Base-by-base conservation (phyloP, 805 yeast genomes). In the Suhomyces emberorum region DNA sequence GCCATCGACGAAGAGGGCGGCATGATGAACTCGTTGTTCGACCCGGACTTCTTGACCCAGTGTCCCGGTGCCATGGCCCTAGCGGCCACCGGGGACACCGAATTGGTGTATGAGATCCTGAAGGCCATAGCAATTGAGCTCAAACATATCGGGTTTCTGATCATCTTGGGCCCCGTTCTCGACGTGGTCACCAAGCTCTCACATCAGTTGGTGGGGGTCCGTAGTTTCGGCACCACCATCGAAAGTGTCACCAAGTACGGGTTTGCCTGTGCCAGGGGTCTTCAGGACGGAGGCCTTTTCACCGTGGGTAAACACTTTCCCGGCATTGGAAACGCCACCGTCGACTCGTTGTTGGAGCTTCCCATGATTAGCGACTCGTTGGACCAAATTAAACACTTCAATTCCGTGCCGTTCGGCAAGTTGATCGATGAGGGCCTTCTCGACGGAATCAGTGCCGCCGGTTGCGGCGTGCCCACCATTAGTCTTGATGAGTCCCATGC, bases 51-150 rank as follows among this genome's bases (percentile, higher is more conserved):
- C 39, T 52, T 78, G 15, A 70, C 78, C 7, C 83, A 77, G 51
- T 77, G 73, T 47, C 84, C 84, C 1, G 77, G 83, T 4, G 80
- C 81, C 18, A 78, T 79, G 83, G 82, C 79, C 3, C 53, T 78
- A 15, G 74, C 76, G 3, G 81, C 83, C 15, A 67, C 80, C 0
- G 73, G 73, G 8, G 70, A 74, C 37, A 49, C 60, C 9, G 69
- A 69, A 4, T 51, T 77, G 41, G 78, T 76, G 7, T 71, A 70
- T 41, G 63, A 76, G 28, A 72, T 76, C 2, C 71, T 72, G 38
- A 66, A 70, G 28, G 83, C 83, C 2, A 51, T 77, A 7, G 81
- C 81, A 0, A 44, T 51, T 12, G 81, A 79, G 47, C 61, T 78
- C 42, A 64, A 61, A 34, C 56, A 71, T n/a, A 67, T 79, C 8